Base-by-base conservation (phyloP, 495 filamentous ascomycete species). In the Daldinia vernicosa region DNA sequence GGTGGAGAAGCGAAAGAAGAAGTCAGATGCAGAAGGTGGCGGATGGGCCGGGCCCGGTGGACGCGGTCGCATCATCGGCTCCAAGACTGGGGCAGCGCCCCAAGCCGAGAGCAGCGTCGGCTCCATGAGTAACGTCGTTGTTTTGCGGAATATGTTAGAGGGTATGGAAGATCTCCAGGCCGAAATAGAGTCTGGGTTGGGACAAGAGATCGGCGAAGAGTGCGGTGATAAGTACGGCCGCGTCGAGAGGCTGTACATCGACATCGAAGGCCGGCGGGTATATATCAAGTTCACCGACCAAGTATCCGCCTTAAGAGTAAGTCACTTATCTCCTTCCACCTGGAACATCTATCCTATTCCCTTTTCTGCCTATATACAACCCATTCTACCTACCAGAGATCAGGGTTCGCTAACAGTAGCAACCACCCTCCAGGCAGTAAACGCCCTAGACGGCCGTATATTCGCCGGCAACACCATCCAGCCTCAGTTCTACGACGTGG, bases 181-280 rank as follows among this genome's bases (percentile, higher is more conserved):
- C 1, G 96, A 98, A 80, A 80, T 85, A 30, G 87, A 89, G 64
- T 90, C 90, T 12, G 92, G 90, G 0, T 77, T 99, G 69, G 87
- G 93, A 72, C 94, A 97, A 80, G 93, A 98, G 80, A 97, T 99
- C 76, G 95, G 95, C 19, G 92, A 97, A 64, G 93, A 95, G 78
- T 98, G 95, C 79, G 87, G 88, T 43, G 86, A 92, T 53, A 92
- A 94, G 86, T 99, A 97, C 77, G 95, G 95, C 9, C 84, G 86
- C 24, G 93, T 99, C 2, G 93, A 97, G 81, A 81, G 93, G 69
- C 86, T 99, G 17, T 90, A 88, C 71, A 90, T 98, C 40, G 83
- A 92, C 68, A 78, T 80, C 33, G 80, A 80, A 14, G 84, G 80
- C 2, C 77, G 81, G 12, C 80, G 85, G 19, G 95, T 98, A 15